Conservation (phyloP, 2,329 filamentous ascomycete genomes). For the Colletotrichum kahawae region DNA sequence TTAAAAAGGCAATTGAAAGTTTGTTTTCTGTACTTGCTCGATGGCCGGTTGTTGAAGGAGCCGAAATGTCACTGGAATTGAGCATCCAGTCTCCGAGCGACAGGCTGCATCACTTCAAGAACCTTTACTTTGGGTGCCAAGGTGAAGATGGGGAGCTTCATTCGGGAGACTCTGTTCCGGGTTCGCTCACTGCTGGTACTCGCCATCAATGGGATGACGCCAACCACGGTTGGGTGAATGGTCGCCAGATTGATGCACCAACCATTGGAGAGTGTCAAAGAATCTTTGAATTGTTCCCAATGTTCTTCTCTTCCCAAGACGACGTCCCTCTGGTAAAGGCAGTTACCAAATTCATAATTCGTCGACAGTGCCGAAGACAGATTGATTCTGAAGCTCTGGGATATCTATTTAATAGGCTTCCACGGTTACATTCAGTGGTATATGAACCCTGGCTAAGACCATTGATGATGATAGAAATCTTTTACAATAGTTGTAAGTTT, state of each 20-base stretch:
- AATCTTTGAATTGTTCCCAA: slow-evolving; percentile 27
- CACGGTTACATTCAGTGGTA: slow-evolving; percentile 31
- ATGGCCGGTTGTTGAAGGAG: slow-evolving; percentile 25
- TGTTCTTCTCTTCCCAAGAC: neutral
- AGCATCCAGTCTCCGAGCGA: slow-evolving; percentile 39
- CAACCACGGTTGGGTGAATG: slow-evolving; percentile 34
- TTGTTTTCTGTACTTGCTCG: slow-evolving; percentile 34
- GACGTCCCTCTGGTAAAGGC: slow-evolving; percentile 28
- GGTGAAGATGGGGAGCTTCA: slow-evolving; percentile 20
- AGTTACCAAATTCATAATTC: slow-evolving; percentile 35
- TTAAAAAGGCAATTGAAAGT: slow-evolving; percentile 27
- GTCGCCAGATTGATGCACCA: slow-evolving; percentile 29
- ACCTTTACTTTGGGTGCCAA: slow-evolving; percentile 26
- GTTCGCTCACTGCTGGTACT: neutral
- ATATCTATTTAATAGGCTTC: slow-evolving; percentile 27
- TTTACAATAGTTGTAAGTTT: slow-evolving; percentile 26
- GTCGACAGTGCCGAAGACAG: slow-evolving; percentile 37
- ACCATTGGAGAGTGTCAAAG: slow-evolving; percentile 25
- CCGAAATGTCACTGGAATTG: slow-evolving; percentile 35
- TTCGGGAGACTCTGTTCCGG: neutral
- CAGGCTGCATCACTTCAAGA: slow-evolving; percentile 37
- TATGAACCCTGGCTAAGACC: slow-evolving; percentile 39
- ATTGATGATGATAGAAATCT: slow-evolving; percentile 7
- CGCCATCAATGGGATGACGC: slow-evolving; percentile 26
- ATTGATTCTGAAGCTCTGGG: slow-evolving; percentile 23